Percentiles rank a stretch among this genome's conserved stretches.
These are phyloP conservation scores for Aspergillus neoniger DNA, from an alignment of 2,329 filamentous ascomycete genomes.

Conservation along the genomic window DNA sequence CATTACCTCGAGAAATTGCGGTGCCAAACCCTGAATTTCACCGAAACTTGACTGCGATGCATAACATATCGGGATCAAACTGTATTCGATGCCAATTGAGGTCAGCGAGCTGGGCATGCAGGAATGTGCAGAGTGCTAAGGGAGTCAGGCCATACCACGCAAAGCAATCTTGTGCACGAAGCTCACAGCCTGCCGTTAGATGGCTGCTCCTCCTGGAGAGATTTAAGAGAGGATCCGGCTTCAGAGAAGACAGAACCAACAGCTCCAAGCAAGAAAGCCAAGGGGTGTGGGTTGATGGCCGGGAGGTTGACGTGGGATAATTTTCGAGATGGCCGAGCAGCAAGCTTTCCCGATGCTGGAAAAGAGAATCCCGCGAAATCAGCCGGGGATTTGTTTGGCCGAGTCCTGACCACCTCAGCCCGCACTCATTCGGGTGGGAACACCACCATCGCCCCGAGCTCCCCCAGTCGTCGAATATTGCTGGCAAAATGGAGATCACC, in stretches of 20 bases:
- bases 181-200: constrained; percentile 9
- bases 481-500: constrained; percentile 78
- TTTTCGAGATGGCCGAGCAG: constrained; percentile 21
- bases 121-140: constrained; percentile 7
- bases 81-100: not conserved
- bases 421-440: constrained; percentile 22
- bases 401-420: constrained; percentile 30
- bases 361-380: constrained; percentile 29
- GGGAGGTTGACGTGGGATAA: constrained; percentile 19
- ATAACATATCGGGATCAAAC: constrained; percentile 30
- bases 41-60: constrained; percentile 21
- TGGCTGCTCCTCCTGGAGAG: not conserved
- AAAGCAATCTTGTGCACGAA: constrained; percentile 12
- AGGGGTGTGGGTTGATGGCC: constrained; percentile 2
- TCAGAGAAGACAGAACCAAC: not conserved
- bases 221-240: not conserved
- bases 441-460: constrained; percentile 5
- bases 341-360: constrained; percentile 26
- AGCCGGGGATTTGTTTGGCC: constrained; percentile 37
- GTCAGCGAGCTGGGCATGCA: constrained; percentile 7
- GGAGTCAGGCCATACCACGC: constrained; percentile 12
- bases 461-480: constrained; percentile 7
- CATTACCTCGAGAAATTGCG: constrained; percentile 46
- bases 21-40: constrained; percentile 30
- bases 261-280: not conserved